Conservation (phyloP, 2,329 filamentous ascomycete species). For the Neonectria punicea region DNA sequence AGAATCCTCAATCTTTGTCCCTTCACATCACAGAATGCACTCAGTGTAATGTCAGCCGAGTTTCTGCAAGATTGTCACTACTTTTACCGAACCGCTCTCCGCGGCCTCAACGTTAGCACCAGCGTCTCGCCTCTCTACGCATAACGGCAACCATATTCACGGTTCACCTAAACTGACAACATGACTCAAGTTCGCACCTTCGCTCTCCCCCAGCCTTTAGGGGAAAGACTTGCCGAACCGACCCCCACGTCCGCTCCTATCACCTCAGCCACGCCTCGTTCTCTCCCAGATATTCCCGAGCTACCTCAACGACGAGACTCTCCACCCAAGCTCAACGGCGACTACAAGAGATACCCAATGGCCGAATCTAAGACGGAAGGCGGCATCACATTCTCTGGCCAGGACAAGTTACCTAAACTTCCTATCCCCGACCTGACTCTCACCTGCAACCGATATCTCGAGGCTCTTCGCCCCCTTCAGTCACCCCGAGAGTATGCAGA, state of each 20-base stretch:
- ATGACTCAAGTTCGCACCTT: conserved; percentile 53
- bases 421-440: conserved; percentile 89
- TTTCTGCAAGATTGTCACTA: conserved; percentile 90
- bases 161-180: conserved; percentile 41
- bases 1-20: conserved; percentile 27
- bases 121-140: conserved; percentile 80
- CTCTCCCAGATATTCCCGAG: conserved; percentile 50
- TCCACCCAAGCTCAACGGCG: conserved; percentile 41
- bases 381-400: conserved; percentile 87
- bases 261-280: conserved; percentile 53
- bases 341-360: conserved; percentile 61
- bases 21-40: conserved; percentile 22
- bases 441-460: conserved; percentile 82
- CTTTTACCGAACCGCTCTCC: conserved; percentile 90
- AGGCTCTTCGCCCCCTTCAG: conserved; percentile 84
- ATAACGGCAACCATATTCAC: conserved; percentile 50
- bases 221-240: conserved; percentile 70
- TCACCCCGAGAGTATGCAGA: conserved; percentile 83
- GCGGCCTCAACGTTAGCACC: conserved; percentile 85
- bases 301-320: conserved; percentile 38
- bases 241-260: conserved; percentile 33
- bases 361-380: conserved; percentile 68
- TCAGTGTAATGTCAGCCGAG: conserved; percentile 79
- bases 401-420: conserved; percentile 89
- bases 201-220: conserved; percentile 76